Evolutionary conservation across 805 yeast genomes (phyloP).

Genomic region (Saccharomycopsis sp.): DNA sequence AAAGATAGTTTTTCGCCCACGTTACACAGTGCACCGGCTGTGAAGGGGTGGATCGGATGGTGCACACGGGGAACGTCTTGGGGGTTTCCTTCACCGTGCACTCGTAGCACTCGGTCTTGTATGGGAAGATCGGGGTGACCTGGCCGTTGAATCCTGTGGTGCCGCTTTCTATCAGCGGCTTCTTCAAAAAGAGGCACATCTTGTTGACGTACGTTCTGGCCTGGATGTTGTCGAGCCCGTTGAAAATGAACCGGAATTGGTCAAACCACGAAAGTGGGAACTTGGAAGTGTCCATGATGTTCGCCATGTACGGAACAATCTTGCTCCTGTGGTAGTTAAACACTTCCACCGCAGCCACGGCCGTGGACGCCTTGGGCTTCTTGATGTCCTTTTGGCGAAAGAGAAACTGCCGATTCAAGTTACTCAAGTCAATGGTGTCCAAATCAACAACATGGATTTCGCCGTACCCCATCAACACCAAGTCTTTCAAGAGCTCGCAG

Average conservation of each 20-base stretch:
- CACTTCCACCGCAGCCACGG: slow-evolving; percentile 66
- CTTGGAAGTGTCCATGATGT: slow-evolving; percentile 64
- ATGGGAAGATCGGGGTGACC: slow-evolving; percentile 82
- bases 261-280: slow-evolving; percentile 73
- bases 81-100: slow-evolving; percentile 85
- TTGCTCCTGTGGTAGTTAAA: slow-evolving; percentile 58
- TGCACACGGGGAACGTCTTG: slow-evolving; percentile 89
- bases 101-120: slow-evolving; percentile 83
- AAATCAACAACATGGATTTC: slow-evolving; percentile 89
- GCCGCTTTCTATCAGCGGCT: slow-evolving; percentile 85
- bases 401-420: slow-evolving; percentile 86
- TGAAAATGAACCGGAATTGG: slow-evolving; percentile 72
- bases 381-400: slow-evolving; percentile 87
- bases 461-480: slow-evolving; percentile 71
- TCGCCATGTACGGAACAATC: slow-evolving; percentile 74
- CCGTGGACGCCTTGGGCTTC: slow-evolving; percentile 77
- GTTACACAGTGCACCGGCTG: slow-evolving; percentile 94
- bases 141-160: slow-evolving; percentile 95
- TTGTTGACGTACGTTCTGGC: slow-evolving; percentile 87
- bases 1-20: slow-evolving; percentile 92
- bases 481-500: slow-evolving; percentile 77
- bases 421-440: slow-evolving; percentile 89
- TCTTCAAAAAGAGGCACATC: slow-evolving; percentile 62
- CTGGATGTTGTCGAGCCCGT: slow-evolving; percentile 88
- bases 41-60: slow-evolving; percentile 93